Evolutionary conservation across 495 filamentous ascomycete genomes (phyloP), one percentile per base, ranked within the genome.

Genomic region (Xylaria sp.): DNA sequence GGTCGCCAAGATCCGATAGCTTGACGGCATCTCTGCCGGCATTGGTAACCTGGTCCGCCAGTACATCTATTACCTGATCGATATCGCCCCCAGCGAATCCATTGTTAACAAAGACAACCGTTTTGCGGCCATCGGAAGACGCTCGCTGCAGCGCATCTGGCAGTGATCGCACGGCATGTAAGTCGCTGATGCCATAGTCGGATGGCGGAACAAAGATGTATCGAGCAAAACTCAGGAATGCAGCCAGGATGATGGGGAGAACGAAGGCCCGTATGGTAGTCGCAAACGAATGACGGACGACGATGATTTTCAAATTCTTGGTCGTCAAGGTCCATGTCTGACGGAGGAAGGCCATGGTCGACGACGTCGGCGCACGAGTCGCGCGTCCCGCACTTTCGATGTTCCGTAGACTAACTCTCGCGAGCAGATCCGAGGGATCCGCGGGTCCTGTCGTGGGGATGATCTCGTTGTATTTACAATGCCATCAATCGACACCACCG

Each of bases 21-120:
- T 90, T 80, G 35, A 82, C 71, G 2, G 91, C 89, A 17, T 82
- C 86, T 74, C 87, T 85, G 14, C 90, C 90, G 4, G 85, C 85
- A 19, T 69, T 77, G 31, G 72, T 79, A 14, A 89, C 84, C 37
- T 85, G 78, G n/a, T 79, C 76, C 5, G 86, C 82, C 50, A 97
- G 76, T 8, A 81, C 79, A 70, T 88, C 78, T 43, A 97, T 93
- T 43, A 95, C 88, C 19, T 83, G 81, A 66, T 92, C 87, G 64
- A 97, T 94, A 37, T 91, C 87, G 1, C 92, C 92, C 7, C 89
- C 90, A 9, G 78, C 80, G 48, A 90, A 84, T 31, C 92, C 92
- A 81, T 88, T 92, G 76, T 95, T 88, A 52, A 96, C 89, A 71
- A 97, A 93, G n/a, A 89, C 90, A n/a, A 97, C 80, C 21, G 82